Conservation (phyloP, 495 filamentous ascomycete species). For the Evansstolkia leycettana region DNA sequence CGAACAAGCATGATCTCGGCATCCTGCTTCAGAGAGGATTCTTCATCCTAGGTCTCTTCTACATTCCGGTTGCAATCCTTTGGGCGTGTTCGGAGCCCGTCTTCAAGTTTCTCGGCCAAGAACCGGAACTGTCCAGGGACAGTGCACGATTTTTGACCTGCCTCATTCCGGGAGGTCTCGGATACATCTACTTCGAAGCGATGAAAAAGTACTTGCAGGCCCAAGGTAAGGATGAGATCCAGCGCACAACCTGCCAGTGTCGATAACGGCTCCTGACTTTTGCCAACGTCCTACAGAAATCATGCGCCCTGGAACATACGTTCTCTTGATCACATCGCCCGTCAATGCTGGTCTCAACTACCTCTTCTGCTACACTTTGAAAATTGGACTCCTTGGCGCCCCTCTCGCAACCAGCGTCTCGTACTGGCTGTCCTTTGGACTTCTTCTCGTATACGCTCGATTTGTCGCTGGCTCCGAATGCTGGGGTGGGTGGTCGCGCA, state of each 20-base stretch:
- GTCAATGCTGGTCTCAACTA: conserved; percentile 69
- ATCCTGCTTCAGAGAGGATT: conserved; percentile 72
- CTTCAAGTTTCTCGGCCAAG: conserved; percentile 68
- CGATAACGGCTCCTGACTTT: not conserved
- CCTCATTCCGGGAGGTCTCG: conserved; percentile 74
- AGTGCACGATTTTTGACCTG: conserved; percentile 65
- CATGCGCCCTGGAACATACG: conserved; percentile 80
- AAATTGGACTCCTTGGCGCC: conserved; percentile 63
- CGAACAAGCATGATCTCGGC: conserved; percentile 72
- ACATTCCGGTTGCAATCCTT: conserved; percentile 59
- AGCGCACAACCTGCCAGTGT: too few species aligned
- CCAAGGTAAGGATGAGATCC: conserved; percentile 67
- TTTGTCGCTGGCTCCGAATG: conserved; percentile 62
- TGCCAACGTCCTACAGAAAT: conserved; percentile 41
- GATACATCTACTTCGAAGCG: conserved; percentile 84
- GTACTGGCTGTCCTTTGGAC: conserved; percentile 76
- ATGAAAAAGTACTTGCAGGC: conserved; percentile 92
- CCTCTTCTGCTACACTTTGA: conserved; percentile 62
- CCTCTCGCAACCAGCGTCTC: conserved; percentile 74
- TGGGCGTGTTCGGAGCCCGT: conserved; percentile 71
- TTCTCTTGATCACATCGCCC: conserved; percentile 72
- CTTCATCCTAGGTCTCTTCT: conserved; percentile 61
- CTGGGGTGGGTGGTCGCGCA: conserved; percentile 71
- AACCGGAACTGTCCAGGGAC: conserved; percentile 62
- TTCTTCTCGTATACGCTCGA: conserved; percentile 63